phyloP scores from a whole-genome alignment of 306 rosid species.

The Elaeagnus macrophylla region DNA sequence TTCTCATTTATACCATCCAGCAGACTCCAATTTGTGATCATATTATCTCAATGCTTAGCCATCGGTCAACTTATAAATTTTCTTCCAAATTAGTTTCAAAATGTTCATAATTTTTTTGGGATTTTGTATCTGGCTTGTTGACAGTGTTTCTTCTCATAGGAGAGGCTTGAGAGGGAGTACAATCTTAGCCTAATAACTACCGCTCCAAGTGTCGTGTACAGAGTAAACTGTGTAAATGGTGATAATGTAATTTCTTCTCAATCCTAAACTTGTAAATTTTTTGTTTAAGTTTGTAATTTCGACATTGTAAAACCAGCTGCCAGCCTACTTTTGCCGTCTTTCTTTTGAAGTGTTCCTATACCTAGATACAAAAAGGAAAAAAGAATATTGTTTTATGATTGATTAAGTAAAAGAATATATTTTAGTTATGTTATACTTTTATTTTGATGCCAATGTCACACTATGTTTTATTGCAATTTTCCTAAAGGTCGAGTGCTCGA shows the following conservation, averaged over 20 bases:
- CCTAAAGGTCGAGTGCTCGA: slow-evolving; percentile 60
- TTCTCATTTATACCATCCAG: slow-evolving; percentile 13
- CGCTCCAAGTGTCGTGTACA: slow-evolving; percentile 18
- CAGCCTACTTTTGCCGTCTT: no score
- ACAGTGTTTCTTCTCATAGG: slow-evolving; percentile 9
- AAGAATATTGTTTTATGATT: no score
- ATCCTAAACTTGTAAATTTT: slow-evolving; percentile 4
- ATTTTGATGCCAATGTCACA: neutral
- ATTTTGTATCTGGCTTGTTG: no score
- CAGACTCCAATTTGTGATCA: no score
- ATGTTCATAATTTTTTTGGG: no score
- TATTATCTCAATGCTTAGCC: no score
- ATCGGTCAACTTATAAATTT: no score
- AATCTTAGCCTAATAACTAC: slow-evolving; percentile 14
- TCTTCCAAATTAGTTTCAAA: no score
- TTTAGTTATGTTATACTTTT: no score
- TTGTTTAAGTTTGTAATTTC: neutral
- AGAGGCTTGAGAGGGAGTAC: slow-evolving; percentile 19
- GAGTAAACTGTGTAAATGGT: slow-evolving; percentile 64
- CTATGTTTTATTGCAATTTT: slow-evolving; percentile 2
- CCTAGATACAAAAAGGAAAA: no score
- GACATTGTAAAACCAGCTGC: neutral
- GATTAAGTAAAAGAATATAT: no score
- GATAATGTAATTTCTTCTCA: slow-evolving; percentile 44
- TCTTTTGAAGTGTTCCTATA: no score